Base-by-base conservation (phyloP, 768 basidiomycete species). In the Cyclocybe aegerita region DNA sequence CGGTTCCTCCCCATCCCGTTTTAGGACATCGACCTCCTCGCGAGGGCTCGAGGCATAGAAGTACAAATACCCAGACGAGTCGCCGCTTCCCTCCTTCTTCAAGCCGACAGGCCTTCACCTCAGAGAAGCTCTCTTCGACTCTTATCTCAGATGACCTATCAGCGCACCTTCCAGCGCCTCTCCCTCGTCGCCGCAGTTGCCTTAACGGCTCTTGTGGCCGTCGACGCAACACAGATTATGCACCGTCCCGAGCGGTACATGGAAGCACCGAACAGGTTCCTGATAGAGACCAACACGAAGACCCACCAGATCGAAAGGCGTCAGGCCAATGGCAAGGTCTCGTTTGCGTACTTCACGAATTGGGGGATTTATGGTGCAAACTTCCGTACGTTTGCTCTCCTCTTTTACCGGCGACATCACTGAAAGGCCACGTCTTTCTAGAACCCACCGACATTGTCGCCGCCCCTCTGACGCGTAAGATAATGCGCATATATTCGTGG, bases 311-410 rank as follows among this genome's bases (percentile, higher is more conserved):
- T 81, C 32, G 66, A 75, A 35, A 73, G 69, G 56, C 70, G 78
- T 34, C 50, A 23, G 23, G 23, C 60, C 14, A 43, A 39, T 30
- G 65, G 60, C 37, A 76, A 76, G 40, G 69, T 69, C 17, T 70
- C 67, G 14, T 69, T 75, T 49, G 81, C 73, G 2, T 83, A 83
- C 61, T 83, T 81, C 62, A 79, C 80, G 0, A 82, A 82, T 64
- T 83, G 81, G 82, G 82, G 80, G 9, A 83, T 85, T 46, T 86
- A 85, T 59, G 79, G 71, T 9, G 76, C 81, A 43, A 80, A 84
- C 58, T 86, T 85, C 67, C 82, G 83, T 83, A 49, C 54, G 77
- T 51, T 9, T 33, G 23, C n/a, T 34, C 15, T 47, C n/a, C n/a
- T 15, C 11, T n/a, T 53, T 38, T 17, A 11, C 47, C 29, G n/a